Conservation (phyloP, 2,329 filamentous ascomycete species). For the Acrocalymma vagum region DNA sequence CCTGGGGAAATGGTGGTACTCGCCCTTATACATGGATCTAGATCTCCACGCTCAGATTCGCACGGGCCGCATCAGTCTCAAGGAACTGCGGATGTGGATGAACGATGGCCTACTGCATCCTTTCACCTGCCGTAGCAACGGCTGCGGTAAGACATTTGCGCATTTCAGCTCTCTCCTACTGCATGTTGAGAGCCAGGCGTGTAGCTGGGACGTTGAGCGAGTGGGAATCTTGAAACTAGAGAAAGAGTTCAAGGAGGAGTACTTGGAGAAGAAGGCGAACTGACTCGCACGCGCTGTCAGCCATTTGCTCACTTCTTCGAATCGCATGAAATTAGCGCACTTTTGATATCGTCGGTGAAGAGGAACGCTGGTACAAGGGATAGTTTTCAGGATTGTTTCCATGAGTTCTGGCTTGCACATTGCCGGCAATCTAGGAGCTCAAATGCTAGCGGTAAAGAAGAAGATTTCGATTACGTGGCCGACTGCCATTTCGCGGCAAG, state of each 20-base stretch:
- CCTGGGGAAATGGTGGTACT: constrained; percentile 45
- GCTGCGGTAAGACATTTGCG: constrained; percentile 33
- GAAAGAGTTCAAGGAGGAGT: constrained; percentile 25
- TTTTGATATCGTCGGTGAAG: too few relatives aligned
- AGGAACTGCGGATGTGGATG: constrained; percentile 32
- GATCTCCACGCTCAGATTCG: constrained; percentile 42
- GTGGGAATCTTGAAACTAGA: constrained; percentile 32
- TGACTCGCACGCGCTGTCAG: too few relatives aligned
- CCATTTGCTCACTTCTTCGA: too few relatives aligned
- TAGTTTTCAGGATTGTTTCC: too few relatives aligned
- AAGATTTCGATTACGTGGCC: too few relatives aligned
- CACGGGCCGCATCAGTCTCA: constrained; percentile 27
- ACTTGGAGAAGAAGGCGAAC: too few relatives aligned
- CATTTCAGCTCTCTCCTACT: constrained; percentile 35
- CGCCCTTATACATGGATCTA: constrained; percentile 43
- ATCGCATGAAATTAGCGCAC: too few relatives aligned
- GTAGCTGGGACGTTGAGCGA: constrained; percentile 33
- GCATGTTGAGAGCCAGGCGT: constrained; percentile 38
- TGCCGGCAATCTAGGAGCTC: too few relatives aligned
- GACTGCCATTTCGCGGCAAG: too few relatives aligned
- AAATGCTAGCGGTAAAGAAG: too few relatives aligned
- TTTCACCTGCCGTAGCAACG: constrained; percentile 36
- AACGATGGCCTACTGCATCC: constrained; percentile 32
- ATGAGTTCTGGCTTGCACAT: too few relatives aligned
- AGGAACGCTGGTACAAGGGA: too few relatives aligned